A percentile compares a stretch with the other conserved stretches of the same genome.
phyloP scores from a whole-genome alignment of 2,329 filamentous ascomycete genomes.

The Botrytis squamosa region DNA sequence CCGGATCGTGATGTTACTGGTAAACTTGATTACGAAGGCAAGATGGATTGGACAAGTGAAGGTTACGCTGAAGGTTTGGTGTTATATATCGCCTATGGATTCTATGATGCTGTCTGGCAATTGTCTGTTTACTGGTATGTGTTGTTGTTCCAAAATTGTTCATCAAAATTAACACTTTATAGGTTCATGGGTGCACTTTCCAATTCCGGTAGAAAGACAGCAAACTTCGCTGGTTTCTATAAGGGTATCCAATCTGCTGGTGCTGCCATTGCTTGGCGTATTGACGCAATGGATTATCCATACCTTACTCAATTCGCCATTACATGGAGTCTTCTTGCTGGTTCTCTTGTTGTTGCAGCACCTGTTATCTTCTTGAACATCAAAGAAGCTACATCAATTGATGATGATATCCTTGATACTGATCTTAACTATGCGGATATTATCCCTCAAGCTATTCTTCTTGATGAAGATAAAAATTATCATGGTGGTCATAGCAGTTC shows the following conservation, averaged over 20 bases:
- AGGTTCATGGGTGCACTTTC: slow-evolving; percentile 88
- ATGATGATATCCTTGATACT: slow-evolving; percentile 79
- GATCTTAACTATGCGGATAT: slow-evolving; percentile 81
- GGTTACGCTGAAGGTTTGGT: slow-evolving; percentile 76
- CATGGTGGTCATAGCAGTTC: neutral
- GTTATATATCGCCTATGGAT: slow-evolving; percentile 83
- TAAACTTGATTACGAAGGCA: slow-evolving; percentile 13
- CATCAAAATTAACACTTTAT: slow-evolving; percentile 20
- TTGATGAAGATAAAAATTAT: slow-evolving; percentile 4
- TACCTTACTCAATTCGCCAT: slow-evolving; percentile 71
- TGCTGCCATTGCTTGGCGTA: slow-evolving; percentile 68
- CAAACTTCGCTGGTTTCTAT: slow-evolving; percentile 86
- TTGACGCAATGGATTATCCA: slow-evolving; percentile 60
- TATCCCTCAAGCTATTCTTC: slow-evolving; percentile 10
- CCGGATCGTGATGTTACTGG: slow-evolving; percentile 52
- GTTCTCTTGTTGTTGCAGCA: slow-evolving; percentile 70
- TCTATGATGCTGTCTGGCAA: slow-evolving; percentile 87
- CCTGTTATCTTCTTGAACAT: slow-evolving; percentile 77
- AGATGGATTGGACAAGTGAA: slow-evolving; percentile 48
- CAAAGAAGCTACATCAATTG: slow-evolving; percentile 71
- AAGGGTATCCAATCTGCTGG: slow-evolving; percentile 84
- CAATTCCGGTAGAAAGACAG: slow-evolving; percentile 85
- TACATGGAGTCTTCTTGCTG: slow-evolving; percentile 72
- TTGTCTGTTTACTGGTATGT: slow-evolving; percentile 78
- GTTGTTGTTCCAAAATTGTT: slow-evolving; percentile 51